These are phyloP conservation scores for Trypanosoma mega DNA, from an alignment of 208 protist species.

Conservation along the genomic window DNA sequence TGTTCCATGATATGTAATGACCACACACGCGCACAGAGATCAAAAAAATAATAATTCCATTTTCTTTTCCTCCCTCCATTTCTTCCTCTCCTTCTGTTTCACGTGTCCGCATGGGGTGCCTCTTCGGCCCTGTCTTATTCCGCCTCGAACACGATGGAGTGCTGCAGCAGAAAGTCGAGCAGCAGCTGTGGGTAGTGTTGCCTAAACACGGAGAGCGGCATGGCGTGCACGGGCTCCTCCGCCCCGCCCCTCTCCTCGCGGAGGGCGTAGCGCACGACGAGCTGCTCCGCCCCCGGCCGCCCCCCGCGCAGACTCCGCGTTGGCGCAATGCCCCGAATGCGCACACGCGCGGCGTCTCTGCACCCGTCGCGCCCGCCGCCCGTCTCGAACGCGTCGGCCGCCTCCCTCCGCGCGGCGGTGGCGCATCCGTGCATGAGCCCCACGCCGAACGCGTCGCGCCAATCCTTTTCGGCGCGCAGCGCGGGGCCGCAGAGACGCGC, in stretches of 20 bases:
- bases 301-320: constrained; percentile 30
- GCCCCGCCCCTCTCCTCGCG: constrained; percentile 2
- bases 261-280: constrained; percentile 65
- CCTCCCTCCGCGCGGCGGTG: not conserved
- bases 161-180: constrained; percentile 69
- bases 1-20: not conserved
- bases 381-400: constrained; percentile 22
- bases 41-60: too few species aligned
- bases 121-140: not conserved
- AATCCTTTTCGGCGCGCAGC: constrained; percentile 35
- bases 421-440: constrained; percentile 50
- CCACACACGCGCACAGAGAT: too few species aligned
- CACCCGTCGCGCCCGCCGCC: constrained; percentile 11
- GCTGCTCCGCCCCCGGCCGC: constrained; percentile 37
- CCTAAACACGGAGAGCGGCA: constrained; percentile 82
- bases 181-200: constrained; percentile 70
- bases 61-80: not conserved
- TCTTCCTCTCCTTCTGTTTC: not conserved
- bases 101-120: too few species aligned
- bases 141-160: constrained; percentile 56
- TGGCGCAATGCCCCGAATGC: constrained; percentile 61
- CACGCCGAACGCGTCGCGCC: constrained; percentile 45
- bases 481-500: constrained; percentile 35
- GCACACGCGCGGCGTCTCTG: constrained; percentile 31
- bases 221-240: constrained; percentile 26